Evolutionary conservation across 805 yeast species (phyloP).

Genomic region (Candida tammaniensis): DNA sequence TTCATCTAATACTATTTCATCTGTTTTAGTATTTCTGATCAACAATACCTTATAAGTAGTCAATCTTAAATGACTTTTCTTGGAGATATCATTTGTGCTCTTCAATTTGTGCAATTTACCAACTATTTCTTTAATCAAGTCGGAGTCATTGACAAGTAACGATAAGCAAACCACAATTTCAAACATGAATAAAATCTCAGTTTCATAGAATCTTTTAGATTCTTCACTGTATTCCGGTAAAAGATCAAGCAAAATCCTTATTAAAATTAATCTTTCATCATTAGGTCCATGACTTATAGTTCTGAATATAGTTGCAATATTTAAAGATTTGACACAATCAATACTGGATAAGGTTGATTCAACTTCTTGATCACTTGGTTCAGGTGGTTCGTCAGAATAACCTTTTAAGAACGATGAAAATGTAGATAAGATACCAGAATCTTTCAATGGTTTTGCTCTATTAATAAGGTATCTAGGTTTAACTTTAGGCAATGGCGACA

Average conservation of each 20-base stretch:
- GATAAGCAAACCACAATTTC: conserved; percentile 43
- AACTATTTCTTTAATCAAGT: conserved; percentile 17
- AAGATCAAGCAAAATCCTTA: conserved; percentile 22
- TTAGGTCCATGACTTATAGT: conserved; percentile 39
- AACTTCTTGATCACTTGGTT: conserved; percentile 91
- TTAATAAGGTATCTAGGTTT: conserved; percentile 66
- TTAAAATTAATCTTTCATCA: conserved; percentile 33
- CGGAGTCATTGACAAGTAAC: conserved; percentile 25
- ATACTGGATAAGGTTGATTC: conserved; percentile 79
- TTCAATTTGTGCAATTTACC: conserved; percentile 10
- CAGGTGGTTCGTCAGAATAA: conserved; percentile 77
- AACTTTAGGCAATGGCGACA: conserved; percentile 57
- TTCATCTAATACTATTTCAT: conserved; percentile 16
- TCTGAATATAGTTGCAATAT: conserved; percentile 54
- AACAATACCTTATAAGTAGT: conserved; percentile 52
- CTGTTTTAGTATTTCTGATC: conserved; percentile 31
- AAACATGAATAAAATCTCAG: conserved; percentile 46
- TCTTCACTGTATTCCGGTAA: conserved; percentile 27
- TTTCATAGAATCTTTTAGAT: conserved; percentile 41
- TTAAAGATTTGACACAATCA: conserved; percentile 77
- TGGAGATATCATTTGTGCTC: conserved; percentile 19
- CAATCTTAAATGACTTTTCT: conserved; percentile 40
- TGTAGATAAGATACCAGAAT: conserved; percentile 79
- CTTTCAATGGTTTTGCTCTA: conserved; percentile 63
- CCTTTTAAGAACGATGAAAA: conserved; percentile 91